Percentiles rank a stretch among this genome's conserved stretches.
Conservation (phyloP, 805 yeast genomes). For the Blastobotrys robertii region DNA sequence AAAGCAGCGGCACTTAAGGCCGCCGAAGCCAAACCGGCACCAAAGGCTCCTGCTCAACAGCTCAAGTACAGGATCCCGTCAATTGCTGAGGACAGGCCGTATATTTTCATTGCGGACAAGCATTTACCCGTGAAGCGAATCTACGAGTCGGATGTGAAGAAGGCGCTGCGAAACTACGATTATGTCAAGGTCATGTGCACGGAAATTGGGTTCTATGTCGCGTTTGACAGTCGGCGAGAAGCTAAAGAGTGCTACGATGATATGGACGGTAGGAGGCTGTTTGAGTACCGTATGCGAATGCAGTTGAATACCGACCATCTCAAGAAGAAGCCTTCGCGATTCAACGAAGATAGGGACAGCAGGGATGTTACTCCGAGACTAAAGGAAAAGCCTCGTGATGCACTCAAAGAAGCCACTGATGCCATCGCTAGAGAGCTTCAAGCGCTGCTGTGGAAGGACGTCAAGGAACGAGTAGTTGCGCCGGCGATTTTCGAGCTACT, state of each 20-base stretch:
- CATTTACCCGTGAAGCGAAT: constrained; percentile 29
- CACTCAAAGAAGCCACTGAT: constrained; percentile 49
- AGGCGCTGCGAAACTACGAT: constrained; percentile 45
- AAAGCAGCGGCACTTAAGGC: neutral
- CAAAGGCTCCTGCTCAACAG: neutral
- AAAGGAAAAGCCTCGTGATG: constrained; percentile 26
- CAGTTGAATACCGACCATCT: constrained; percentile 31
- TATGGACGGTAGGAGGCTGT: constrained; percentile 49
- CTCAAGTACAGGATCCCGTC: too few species aligned
- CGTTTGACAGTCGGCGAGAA: constrained; percentile 51
- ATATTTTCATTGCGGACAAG: constrained; percentile 18
- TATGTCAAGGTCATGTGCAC: constrained; percentile 62
- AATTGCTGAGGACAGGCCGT: constrained; percentile 12
- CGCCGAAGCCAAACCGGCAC: neutral
- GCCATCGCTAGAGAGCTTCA: constrained; percentile 55
- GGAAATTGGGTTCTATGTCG: constrained; percentile 55
- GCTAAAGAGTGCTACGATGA: constrained; percentile 49
- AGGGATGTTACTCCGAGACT: constrained; percentile 4
- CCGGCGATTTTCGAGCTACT: constrained; percentile 56
- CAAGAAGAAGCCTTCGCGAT: constrained; percentile 14
- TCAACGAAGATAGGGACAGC: neutral
- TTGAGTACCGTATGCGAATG: constrained; percentile 45
- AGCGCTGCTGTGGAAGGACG: constrained; percentile 54
- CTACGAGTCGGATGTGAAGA: constrained; percentile 48
- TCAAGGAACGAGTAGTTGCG: constrained; percentile 62